Evolutionary conservation across 805 yeast species (phyloP), one percentile per base, ranked within the genome.

Genomic region (Candida insectorum): DNA sequence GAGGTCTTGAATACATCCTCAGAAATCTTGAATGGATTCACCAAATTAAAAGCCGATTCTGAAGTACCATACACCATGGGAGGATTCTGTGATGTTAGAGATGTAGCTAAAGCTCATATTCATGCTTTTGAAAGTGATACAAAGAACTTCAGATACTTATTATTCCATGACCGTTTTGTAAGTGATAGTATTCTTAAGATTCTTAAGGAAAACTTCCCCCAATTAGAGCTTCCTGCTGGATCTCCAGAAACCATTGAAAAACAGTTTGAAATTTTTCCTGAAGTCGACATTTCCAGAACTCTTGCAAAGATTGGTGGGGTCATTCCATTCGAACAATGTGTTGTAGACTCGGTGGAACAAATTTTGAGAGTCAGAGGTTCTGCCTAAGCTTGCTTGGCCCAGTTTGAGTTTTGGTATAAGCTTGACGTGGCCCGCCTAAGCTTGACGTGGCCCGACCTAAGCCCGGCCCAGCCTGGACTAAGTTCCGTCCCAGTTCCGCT

Each of bases 271-370:
- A n/a, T n/a, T n/a, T n/a, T n/a, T n/a, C n/a, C n/a, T n/a, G n/a
- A n/a, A n/a, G n/a, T n/a, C n/a, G 33, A 30, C 16, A 9, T 22
- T 27, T 22, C 15, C 15, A 14, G 11, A 21, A 24, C 33, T 13
- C 17, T 8, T 5, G 11, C 14, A 17, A 23, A 24, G 10, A 16
- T 30, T 11, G 33, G 33, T 17, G 23, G 23, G 6, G 65, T 60
- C 40, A 60, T 54, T 31, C 45, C 49, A 11, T 54, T 73, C 33
- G 58, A 68, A 36, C 47, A 57, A 10, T 45, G 70, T 2, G 58
- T 75, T 7, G 49, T 51, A 19, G 76, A 72, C 40, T 53, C 73
- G 10, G 56, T 65, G 16, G 44, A 47, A 15, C 77, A 70, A 52
- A 37, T 52, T 35, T n/a, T n/a, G n/a, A n/a, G n/a, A n/a, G n/a